Conservation (phyloP, 805 yeast genomes). For the Tetrapisispora pingtungensis region DNA sequence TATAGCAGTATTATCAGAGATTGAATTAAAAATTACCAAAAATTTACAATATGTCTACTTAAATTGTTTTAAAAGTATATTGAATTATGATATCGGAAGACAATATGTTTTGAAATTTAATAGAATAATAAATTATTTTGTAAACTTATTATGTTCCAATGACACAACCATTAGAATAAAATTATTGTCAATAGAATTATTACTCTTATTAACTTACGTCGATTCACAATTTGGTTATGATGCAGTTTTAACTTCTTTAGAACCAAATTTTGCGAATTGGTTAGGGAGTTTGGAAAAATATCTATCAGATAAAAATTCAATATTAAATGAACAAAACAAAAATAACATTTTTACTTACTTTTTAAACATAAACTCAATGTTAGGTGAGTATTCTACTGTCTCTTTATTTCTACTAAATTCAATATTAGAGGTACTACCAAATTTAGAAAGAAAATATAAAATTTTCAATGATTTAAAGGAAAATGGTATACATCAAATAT, state of each 20-base stretch:
- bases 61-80: constrained; percentile 20
- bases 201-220: constrained; percentile 20
- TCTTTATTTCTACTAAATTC: constrained; percentile 48
- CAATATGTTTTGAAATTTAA: constrained; percentile 7
- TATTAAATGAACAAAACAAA: neutral
- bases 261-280: constrained; percentile 7
- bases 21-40: constrained; percentile 2
- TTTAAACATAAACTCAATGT: neutral
- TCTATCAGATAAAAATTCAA: constrained; percentile 3
- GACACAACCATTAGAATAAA: constrained; percentile 11
- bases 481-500: constrained; percentile 44
- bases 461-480: constrained; percentile 50
- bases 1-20: constrained; percentile 8
- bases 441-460: constrained; percentile 35
- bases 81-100: constrained; percentile 15
- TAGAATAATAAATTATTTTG: constrained; percentile 11
- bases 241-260: constrained; percentile 8
- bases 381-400: constrained; percentile 2
- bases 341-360: constrained; percentile 1
- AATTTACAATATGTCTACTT: constrained; percentile 17
- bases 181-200: constrained; percentile 17
- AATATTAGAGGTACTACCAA: constrained; percentile 37
- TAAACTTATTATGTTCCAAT: constrained; percentile 8
- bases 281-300: constrained; percentile 5
- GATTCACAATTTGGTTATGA: constrained; percentile 20